A percentile compares a stretch with the other conserved stretches of the same genome.
phyloP scores from a whole-genome alignment of 1,284 basidiomycete genomes.

The Neonothopanus nambi region DNA sequence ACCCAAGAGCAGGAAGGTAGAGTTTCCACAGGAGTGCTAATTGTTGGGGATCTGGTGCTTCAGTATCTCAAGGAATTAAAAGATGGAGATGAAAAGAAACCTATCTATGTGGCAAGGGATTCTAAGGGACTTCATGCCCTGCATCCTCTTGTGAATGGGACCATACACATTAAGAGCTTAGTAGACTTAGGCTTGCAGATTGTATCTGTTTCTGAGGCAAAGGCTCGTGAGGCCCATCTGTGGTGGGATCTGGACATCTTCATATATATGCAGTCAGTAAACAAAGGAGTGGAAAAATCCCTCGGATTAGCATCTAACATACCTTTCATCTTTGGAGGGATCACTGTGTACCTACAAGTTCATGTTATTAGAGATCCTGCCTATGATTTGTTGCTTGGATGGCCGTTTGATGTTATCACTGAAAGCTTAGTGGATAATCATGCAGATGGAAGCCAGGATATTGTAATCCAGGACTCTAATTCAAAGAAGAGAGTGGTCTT shows the following conservation, averaged over 20 bases:
- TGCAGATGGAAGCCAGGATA: background rate
- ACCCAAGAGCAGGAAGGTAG: no score
- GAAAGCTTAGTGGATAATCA: background rate
- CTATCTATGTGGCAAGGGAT: constrained; percentile 1
- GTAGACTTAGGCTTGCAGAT: constrained; percentile 11
- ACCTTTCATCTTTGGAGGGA: constrained; percentile 12
- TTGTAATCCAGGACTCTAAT: background rate
- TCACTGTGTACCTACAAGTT: constrained; percentile 17
- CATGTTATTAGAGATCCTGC: constrained; percentile 17
- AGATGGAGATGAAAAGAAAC: background rate
- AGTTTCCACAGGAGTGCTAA: constrained; percentile 28
- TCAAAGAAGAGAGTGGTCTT: background rate
- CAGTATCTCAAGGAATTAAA: constrained; percentile 15
- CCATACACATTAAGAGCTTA: background rate
- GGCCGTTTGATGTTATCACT: constrained; percentile 15
- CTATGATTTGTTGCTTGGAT: constrained; percentile 18
- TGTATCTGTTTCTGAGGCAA: constrained; percentile 2
- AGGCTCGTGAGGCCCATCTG: background rate
- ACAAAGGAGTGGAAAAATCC: constrained; percentile 21
- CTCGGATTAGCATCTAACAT: constrained; percentile 27
- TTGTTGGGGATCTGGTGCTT: constrained; percentile 12
- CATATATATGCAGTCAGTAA: constrained; percentile 26
- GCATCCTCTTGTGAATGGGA: constrained; percentile 2
- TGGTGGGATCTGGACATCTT: constrained; percentile 1
- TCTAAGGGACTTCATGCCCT: background rate